phyloP scores from a whole-genome alignment of 1,139 yeast species.

The Williopsis jadinii region DNA sequence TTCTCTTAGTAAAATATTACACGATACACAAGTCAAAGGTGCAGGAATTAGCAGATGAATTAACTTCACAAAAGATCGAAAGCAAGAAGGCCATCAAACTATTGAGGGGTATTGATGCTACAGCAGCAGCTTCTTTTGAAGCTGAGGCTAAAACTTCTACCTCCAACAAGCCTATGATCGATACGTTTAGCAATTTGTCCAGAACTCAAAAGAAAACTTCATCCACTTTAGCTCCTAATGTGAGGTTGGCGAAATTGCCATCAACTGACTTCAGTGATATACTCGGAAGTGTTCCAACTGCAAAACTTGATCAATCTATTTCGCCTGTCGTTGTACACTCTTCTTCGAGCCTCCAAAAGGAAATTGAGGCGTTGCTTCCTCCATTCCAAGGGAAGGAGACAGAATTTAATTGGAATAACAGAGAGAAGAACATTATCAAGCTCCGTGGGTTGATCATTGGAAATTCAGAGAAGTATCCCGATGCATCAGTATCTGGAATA shows the following conservation, averaged over 20 bases:
- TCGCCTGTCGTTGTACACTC: slow-evolving; percentile 23
- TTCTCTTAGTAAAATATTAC: slow-evolving; percentile 35
- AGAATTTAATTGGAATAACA: slow-evolving; percentile 74
- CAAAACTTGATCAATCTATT: slow-evolving; percentile 18
- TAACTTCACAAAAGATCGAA: slow-evolving; percentile 36
- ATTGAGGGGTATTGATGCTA: slow-evolving; percentile 28
- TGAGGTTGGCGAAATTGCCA: background rate
- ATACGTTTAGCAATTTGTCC: slow-evolving; percentile 18
- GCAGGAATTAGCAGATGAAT: slow-evolving; percentile 42
- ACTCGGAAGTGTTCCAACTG: slow-evolving; percentile 11
- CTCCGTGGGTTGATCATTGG: slow-evolving; percentile 61
- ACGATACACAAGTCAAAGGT: slow-evolving; percentile 33
- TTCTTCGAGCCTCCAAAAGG: slow-evolving; percentile 29
- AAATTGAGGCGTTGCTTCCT: slow-evolving; percentile 30
- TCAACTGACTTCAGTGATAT: slow-evolving; percentile 11
- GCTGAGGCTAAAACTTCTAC: slow-evolving; percentile 7
- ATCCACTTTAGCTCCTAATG: background rate
- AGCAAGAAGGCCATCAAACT: slow-evolving; percentile 25
- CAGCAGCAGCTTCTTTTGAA: slow-evolving; percentile 16
- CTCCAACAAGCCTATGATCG: slow-evolving; percentile 15
- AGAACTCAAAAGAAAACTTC: slow-evolving; percentile 5
- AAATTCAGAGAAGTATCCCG: slow-evolving; percentile 38
- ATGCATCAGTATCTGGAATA: slow-evolving; percentile 32
- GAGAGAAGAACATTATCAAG: slow-evolving; percentile 58
- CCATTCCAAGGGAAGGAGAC: slow-evolving; percentile 77